These are phyloP conservation scores for Ceratobasidium sp. DNA, from an alignment of 1,284 basidiomycete genomes.

Conservation along the genomic window DNA sequence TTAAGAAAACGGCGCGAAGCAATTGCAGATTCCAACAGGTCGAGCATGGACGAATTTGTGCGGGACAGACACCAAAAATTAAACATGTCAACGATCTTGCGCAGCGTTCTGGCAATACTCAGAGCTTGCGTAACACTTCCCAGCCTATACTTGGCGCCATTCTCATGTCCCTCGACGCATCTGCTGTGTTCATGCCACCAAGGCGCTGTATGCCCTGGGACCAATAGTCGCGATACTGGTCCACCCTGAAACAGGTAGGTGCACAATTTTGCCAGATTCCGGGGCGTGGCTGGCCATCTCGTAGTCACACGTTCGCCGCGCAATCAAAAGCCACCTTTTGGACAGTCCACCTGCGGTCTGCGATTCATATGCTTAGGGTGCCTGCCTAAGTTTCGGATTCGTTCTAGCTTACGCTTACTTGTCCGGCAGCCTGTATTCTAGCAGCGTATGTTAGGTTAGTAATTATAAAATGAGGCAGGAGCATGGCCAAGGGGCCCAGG, in stretches of 20 bases:
- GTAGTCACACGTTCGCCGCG: slow-evolving; percentile 76
- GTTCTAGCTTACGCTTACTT: no score
- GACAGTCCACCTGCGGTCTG: slow-evolving; percentile 94
- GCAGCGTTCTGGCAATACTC: slow-evolving; percentile 78
- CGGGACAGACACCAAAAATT: slow-evolving; percentile 74
- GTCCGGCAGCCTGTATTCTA: no score
- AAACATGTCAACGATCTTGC: slow-evolving; percentile 72
- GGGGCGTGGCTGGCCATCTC: not conserved
- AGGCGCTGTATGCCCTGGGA: slow-evolving; percentile 86
- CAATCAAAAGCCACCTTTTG: slow-evolving; percentile 88
- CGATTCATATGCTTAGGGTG: no score
- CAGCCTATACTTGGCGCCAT: slow-evolving; percentile 82
- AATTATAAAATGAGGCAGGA: no score
- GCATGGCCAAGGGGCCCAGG: no score
- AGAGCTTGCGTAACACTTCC: slow-evolving; percentile 79
- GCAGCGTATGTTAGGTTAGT: no score
- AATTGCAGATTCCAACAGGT: slow-evolving; percentile 68
- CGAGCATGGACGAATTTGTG: slow-evolving; percentile 57
- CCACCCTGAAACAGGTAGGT: slow-evolving; percentile 78
- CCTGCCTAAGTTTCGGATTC: no score
- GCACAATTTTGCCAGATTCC: not conserved
- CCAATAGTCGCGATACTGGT: slow-evolving; percentile 87
- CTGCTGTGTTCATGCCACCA: slow-evolving; percentile 87
- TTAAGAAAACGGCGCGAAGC: slow-evolving; percentile 70
- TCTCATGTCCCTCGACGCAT: slow-evolving; percentile 78